Conservation (phyloP, 164 flowering plant genomes). For the Nymphaea thermarum region DNA sequence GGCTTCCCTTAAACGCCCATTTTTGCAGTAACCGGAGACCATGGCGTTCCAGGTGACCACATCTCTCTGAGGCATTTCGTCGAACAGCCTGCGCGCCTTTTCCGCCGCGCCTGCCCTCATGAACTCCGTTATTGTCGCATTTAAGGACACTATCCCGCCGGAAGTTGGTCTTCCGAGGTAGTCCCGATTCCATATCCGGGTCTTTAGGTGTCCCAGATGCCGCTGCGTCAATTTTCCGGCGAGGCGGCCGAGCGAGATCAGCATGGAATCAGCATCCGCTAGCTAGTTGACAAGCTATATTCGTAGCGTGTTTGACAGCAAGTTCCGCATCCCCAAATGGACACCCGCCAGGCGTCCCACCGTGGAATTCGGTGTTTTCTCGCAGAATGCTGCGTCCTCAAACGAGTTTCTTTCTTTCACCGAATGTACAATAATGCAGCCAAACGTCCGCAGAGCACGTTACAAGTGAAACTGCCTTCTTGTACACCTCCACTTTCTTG, state of each 20-base stretch:
- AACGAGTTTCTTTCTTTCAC: too few relatives aligned
- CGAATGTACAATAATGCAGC: too few relatives aligned
- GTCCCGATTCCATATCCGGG: background rate
- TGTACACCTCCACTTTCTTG: too few relatives aligned
- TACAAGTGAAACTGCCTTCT: too few relatives aligned
- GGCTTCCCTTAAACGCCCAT: constrained; percentile 29
- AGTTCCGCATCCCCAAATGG: too few relatives aligned
- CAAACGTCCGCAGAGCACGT: too few relatives aligned
- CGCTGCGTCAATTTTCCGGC: background rate
- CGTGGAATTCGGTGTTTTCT: too few relatives aligned
- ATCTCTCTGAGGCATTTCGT: constrained; percentile 45
- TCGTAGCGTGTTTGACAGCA: too few relatives aligned
- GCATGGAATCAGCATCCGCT: background rate
- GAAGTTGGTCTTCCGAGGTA: constrained; percentile 4
- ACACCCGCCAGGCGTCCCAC: too few relatives aligned
- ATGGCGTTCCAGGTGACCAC: constrained; percentile 44
- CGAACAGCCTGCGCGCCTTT: constrained; percentile 44
- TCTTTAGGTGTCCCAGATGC: background rate
- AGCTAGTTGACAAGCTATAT: background rate
- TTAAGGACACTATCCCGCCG: constrained; percentile 23
- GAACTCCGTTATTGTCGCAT: constrained; percentile 25
- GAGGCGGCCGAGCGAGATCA: background rate
- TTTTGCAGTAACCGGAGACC: constrained; percentile 41
- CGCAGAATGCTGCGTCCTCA: too few relatives aligned
- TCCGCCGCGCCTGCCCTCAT: constrained; percentile 38